These are phyloP conservation scores for Aspergillus persii DNA, from an alignment of 2,329 filamentous ascomycete species.

Conservation along the genomic window DNA sequence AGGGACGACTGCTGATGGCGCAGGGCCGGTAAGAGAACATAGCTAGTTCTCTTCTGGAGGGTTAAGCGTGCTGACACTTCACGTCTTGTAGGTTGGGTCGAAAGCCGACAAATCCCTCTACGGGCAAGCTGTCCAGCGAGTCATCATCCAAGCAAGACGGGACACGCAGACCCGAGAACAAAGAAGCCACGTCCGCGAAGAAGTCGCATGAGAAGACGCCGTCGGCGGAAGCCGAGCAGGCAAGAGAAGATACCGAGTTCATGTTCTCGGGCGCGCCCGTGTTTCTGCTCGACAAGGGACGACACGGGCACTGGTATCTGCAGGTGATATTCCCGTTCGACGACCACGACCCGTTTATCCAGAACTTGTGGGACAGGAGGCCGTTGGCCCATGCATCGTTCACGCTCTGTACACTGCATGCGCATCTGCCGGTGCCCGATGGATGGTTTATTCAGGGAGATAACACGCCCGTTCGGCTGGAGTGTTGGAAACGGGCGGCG, in stretches of 20 bases:
- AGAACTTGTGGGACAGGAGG: constrained; percentile 41
- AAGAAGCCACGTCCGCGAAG: background rate
- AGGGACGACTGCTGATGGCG: background rate
- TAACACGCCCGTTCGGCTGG: constrained; percentile 22
- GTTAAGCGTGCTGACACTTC: too few relatives aligned
- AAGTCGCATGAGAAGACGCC: background rate
- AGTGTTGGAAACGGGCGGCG: constrained; percentile 23
- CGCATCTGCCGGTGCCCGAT: constrained; percentile 43
- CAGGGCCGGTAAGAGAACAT: background rate
- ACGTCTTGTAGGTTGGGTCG: background rate
- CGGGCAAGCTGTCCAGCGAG: background rate
- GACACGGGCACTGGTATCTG: constrained; percentile 40
- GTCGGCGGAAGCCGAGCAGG: constrained; percentile 17
- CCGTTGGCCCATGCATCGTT: constrained; percentile 42
- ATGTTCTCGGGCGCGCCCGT: constrained; percentile 46
- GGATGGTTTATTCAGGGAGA: constrained; percentile 31
- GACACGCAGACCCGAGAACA: background rate
- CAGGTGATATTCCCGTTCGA: constrained; percentile 47
- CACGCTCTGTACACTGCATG: constrained; percentile 43
- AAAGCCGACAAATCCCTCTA: background rate
- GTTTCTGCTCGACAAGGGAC: constrained; percentile 45
- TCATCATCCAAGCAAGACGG: background rate
- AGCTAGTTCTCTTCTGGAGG: too few relatives aligned
- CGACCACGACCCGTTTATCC: constrained; percentile 36
- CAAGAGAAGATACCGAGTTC: constrained; percentile 38